Base-by-base conservation (phyloP, 768 basidiomycete genomes). In the Rhodotorula kratochvilovae region DNA sequence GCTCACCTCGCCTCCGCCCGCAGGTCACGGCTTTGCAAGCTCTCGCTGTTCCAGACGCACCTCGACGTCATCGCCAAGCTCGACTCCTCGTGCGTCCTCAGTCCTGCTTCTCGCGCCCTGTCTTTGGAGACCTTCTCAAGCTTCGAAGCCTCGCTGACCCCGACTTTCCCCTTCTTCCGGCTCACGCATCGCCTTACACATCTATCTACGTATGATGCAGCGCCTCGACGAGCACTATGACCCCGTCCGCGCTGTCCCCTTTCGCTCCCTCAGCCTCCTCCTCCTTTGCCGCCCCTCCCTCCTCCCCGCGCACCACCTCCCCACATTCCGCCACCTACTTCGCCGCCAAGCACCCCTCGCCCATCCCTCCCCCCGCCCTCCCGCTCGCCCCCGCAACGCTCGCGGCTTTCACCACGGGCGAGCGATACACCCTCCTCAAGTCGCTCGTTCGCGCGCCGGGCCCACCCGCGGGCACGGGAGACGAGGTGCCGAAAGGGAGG, bases 21-120 rank as follows among this genome's bases (percentile, higher is more conserved):
- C 65, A 75, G 74, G 1, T 75, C 74, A 0, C 42, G 74, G 3
- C 36, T 75, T 1, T 63, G 25, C 58, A 75, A 75, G 39, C 45
- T 75, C 27, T 51, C 53, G 21, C 67, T 71, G 21, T 68, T 59
- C 11, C 31, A 65, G 56, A 42, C 23, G 5, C 58, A 70, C 43
- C 31, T 46, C 33, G 59, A 48, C n/a, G 46, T 66, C 2, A 1
- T 1, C 36, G 13, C 23, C 17, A 10, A 17, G 1, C 45, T 50
- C 7, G 12, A 16, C 27, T 3, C 42, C 8, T 6, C n/a, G 39
- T 42, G 31, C 53, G 53, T 54, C 3, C 53, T 39, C 39, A 13
- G 35, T 35, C 33, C 35, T 57, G 17, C 55, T 39, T 31, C 21
- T 39, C 35, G 27, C 50, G 50, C 29, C 3, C 25, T 36, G 8